Base-by-base conservation (phyloP, 805 yeast genomes). In the Ogataea methanolica region DNA sequence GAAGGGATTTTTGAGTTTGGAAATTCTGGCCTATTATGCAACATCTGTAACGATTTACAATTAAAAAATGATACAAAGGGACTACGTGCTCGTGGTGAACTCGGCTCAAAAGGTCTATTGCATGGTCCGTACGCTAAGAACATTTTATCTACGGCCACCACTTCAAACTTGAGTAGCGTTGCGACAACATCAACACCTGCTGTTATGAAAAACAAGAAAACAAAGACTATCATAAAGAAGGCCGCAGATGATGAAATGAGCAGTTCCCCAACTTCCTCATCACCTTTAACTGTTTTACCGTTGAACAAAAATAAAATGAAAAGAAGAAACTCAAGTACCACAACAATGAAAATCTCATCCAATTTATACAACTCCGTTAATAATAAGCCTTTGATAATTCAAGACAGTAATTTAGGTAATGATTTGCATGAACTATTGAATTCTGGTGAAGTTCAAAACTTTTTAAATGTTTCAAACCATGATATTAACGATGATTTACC, bases 1-100 rank as follows among this genome's bases (percentile, higher is more conserved):
- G 65, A 60, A 22, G 71, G 70, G 2, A 57, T 66, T 7, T 67
- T 63, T 42, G 67, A 65, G 49, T 58, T 58, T 43, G 70, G 67
- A 11, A 67, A 67, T 50, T 55, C 69, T 2, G 71, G 71, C 1
- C 52, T 57, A n/a, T 49, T 67, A 33, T 67, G 71, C 46, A 22
- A 46, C 33, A 52, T 57, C 17, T 67, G 71, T 43, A 59, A 63
- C 21, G 51, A 49, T 12, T 45, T 56, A 23, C 58, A 65, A 34
- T 39, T 53, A 6, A 54, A 55, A 37, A 46, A 53, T 40, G 64
- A 66, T 44, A 48, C 50, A 1, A 52, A 52, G 29, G 46, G 50
- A 19, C 47, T 67, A 23, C 55, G 70, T 23, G 55, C 57, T 23
- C 56, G 69, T 22, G 71, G 71, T 15, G 61, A 61, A 34, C 39